These are phyloP conservation scores for Dothideomycetes sp. DNA, from an alignment of 2,329 filamentous ascomycete genomes.

Conservation along the genomic window DNA sequence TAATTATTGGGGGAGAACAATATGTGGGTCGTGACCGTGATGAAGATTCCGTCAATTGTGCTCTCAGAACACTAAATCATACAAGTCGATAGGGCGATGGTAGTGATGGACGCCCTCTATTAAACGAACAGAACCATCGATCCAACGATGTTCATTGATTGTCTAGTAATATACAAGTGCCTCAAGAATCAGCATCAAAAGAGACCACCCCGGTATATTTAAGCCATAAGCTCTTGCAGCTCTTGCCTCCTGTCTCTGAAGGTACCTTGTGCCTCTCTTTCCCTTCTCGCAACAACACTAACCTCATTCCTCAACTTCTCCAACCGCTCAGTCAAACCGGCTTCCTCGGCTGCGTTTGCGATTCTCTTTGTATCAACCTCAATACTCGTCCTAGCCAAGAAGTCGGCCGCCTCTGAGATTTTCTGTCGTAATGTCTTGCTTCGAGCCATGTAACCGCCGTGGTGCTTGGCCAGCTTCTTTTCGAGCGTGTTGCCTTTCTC, in stretches of 20 bases:
- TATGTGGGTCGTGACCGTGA: too few relatives aligned
- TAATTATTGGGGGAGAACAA: too few relatives aligned
- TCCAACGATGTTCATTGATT: too few relatives aligned
- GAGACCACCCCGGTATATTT: too few relatives aligned
- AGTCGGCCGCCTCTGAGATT: conserved; percentile 63
- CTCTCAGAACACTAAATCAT: too few relatives aligned
- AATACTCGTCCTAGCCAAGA: conserved; percentile 61
- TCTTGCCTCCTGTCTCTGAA: conserved; percentile 73
- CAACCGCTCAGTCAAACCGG: conserved; percentile 62
- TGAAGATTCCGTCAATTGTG: too few relatives aligned
- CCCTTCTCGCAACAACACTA: conserved; percentile 65
- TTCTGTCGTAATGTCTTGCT: conserved; percentile 73
- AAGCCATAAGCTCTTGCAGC: conserved; percentile 48
- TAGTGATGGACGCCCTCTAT: too few relatives aligned
- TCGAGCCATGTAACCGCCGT: conserved; percentile 84
- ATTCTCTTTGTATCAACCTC: conserved; percentile 67
- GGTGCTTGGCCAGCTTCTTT: conserved; percentile 80
- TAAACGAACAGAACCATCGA: too few relatives aligned
- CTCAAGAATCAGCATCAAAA: too few relatives aligned
- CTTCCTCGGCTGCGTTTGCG: conserved; percentile 70
- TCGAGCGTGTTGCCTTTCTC: conserved; percentile 79
- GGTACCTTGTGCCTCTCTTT: conserved; percentile 82
- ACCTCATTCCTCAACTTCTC: conserved; percentile 76
- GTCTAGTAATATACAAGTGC: too few relatives aligned
- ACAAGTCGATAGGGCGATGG: too few relatives aligned